Conservation (phyloP, 2,329 filamentous ascomycete species). For the Curvularia hawaiiensis region DNA sequence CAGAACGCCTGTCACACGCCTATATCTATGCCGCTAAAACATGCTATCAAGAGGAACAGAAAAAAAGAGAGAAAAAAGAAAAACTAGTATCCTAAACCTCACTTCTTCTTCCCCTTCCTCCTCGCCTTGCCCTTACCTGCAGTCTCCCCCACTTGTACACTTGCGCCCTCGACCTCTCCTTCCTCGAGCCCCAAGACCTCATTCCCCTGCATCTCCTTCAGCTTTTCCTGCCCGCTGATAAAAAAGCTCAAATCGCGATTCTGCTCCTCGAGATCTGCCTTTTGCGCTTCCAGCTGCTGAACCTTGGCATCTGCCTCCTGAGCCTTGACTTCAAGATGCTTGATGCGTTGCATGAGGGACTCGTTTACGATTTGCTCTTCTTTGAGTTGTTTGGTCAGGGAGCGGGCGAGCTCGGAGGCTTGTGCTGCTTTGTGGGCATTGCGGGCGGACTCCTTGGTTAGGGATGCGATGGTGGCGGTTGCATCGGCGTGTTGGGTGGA, state of each 20-base stretch:
- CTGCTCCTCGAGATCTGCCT: constrained; percentile 78
- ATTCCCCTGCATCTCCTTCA: constrained; percentile 70
- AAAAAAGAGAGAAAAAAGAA: no score
- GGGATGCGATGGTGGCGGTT: constrained; percentile 63
- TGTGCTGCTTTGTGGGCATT: constrained; percentile 64
- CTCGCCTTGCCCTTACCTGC: constrained; percentile 20
- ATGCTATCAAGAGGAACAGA: neutral
- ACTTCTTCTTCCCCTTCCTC: constrained; percentile 34
- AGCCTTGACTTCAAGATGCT: constrained; percentile 66
- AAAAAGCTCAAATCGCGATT: constrained; percentile 88
- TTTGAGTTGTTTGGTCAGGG: constrained; percentile 73
- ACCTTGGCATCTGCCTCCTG: constrained; percentile 58
- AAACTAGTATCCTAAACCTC: no score
- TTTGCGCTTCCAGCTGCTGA: constrained; percentile 55
- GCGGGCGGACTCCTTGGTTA: constrained; percentile 75
- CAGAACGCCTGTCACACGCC: neutral
- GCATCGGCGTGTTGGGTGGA: constrained; percentile 58
- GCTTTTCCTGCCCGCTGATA: constrained; percentile 80
- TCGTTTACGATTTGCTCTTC: constrained; percentile 88
- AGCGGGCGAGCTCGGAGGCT: constrained; percentile 76
- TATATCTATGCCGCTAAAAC: neutral
- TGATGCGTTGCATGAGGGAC: constrained; percentile 81
- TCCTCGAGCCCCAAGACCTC: constrained; percentile 71
- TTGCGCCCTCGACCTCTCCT: constrained; percentile 62
- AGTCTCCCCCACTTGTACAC: constrained; percentile 37